Percentiles rank a stretch among this genome's conserved stretches.
Evolutionary conservation across 495 filamentous ascomycete species (phyloP).

Genomic region (Daldinia childiae): DNA sequence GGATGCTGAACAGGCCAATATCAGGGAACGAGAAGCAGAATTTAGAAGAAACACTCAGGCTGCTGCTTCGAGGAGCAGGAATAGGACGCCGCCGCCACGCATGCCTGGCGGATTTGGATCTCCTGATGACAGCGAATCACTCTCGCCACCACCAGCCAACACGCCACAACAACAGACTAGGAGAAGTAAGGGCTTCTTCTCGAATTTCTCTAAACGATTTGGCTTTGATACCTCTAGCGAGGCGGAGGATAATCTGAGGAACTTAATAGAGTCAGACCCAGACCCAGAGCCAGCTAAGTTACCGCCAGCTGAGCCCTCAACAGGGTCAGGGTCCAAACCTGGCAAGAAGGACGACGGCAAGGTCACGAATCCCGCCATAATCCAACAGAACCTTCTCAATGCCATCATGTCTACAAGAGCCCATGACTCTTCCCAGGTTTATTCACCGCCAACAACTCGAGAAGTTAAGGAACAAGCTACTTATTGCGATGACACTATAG

Average conservation of each 20-base stretch:
- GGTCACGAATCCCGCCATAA: slow-evolving; percentile 64
- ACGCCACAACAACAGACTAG: slow-evolving; percentile 31
- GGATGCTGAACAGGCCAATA: slow-evolving; percentile 75
- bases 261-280: slow-evolving; percentile 47
- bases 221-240: slow-evolving; percentile 65
- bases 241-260: slow-evolving; percentile 52
- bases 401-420: slow-evolving; percentile 84
- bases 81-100: slow-evolving; percentile 44
- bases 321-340: slow-evolving; percentile 30
- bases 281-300: slow-evolving; percentile 24
- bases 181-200: slow-evolving; percentile 65
- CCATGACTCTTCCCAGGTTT: slow-evolving; percentile 76
- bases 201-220: slow-evolving; percentile 68
- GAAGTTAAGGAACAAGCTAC: slow-evolving; percentile 83
- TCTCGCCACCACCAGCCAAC: slow-evolving; percentile 32
- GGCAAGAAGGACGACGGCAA: slow-evolving; percentile 50
- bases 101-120: slow-evolving; percentile 80
- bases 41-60: slow-evolving; percentile 57
- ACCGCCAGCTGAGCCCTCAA: slow-evolving; percentile 32
- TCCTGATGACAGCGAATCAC: slow-evolving; percentile 52
- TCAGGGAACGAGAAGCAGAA: slow-evolving; percentile 67
- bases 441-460: slow-evolving; percentile 73
- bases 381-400: slow-evolving; percentile 74
- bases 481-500: slow-evolving; percentile 86
- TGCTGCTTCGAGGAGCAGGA: slow-evolving; percentile 46